phyloP scores from a whole-genome alignment of 768 basidiomycete species.

The Trametes maxima region DNA sequence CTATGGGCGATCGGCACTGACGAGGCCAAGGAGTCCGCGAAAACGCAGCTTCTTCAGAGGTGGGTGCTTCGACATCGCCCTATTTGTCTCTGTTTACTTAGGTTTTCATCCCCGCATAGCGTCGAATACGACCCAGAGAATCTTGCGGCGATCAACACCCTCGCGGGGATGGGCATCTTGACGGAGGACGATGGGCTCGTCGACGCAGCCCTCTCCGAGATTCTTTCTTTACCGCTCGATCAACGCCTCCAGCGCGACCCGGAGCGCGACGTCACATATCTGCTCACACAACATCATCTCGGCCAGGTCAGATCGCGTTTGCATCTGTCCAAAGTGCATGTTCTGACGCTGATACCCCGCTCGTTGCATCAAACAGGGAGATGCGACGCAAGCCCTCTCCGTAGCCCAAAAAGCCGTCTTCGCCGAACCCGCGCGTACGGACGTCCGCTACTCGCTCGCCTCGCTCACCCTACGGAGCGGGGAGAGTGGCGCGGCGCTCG shows the following conservation, averaged over 20 bases:
- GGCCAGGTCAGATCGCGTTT: constrained; percentile 52
- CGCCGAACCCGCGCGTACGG: constrained; percentile 53
- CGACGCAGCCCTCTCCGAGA: constrained; percentile 85
- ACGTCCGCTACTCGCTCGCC: constrained; percentile 57
- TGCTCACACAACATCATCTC: constrained; percentile 73
- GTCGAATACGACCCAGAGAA: constrained; percentile 80
- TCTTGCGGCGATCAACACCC: constrained; percentile 74
- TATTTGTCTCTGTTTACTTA: constrained; percentile 5
- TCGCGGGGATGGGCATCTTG: constrained; percentile 89
- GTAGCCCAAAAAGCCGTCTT: constrained; percentile 60
- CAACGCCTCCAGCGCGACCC: constrained; percentile 69
- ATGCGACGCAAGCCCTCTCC: constrained; percentile 49
- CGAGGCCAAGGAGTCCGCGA: constrained; percentile 77
- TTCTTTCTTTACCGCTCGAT: constrained; percentile 69
- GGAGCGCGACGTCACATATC: constrained; percentile 64
- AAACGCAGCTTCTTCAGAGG: constrained; percentile 82
- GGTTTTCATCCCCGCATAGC: constrained; percentile 41
- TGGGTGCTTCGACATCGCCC: constrained; percentile 38
- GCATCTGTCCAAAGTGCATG: not conserved
- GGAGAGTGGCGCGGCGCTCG: constrained; percentile 44
- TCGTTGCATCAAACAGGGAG: constrained; percentile 40
- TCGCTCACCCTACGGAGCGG: constrained; percentile 54
- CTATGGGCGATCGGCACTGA: constrained; percentile 82
- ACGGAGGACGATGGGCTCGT: constrained; percentile 77
- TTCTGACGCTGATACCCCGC: not conserved